A percentile compares a stretch with the other conserved stretches of the same genome.
Evolutionary conservation across 2,329 filamentous ascomycete genomes (phyloP).

Genomic region (Fusarium globosum): DNA sequence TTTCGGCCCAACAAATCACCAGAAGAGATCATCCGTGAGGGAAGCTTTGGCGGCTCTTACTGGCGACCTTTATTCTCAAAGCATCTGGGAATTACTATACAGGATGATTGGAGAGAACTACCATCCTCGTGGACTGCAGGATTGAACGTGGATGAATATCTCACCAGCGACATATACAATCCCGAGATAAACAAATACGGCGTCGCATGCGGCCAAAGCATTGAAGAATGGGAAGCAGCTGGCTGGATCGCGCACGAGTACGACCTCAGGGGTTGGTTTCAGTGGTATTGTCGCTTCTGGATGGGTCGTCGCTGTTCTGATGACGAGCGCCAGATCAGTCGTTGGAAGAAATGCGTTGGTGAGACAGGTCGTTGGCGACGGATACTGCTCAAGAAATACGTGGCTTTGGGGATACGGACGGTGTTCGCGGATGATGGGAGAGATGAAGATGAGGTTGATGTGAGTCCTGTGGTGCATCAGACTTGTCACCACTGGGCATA

Average conservation of each 20-base stretch:
- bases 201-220: slow-evolving; percentile 17
- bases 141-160: slow-evolving; percentile 1
- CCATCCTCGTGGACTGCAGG: slow-evolving; percentile 7
- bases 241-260: slow-evolving; percentile 22
- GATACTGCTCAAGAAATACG: slow-evolving; percentile 12
- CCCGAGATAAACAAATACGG: slow-evolving; percentile 26
- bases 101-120: slow-evolving; percentile 13
- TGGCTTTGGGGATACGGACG: slow-evolving; percentile 14
- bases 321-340: slow-evolving; percentile 24
- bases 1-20: slow-evolving; percentile 23
- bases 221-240: slow-evolving; percentile 27
- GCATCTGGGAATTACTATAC: neutral
- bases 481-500: slow-evolving; percentile 26
- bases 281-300: slow-evolving; percentile 23
- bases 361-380: slow-evolving; percentile 22
- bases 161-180: neutral
- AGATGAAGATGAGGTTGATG: neutral
- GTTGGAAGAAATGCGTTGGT: slow-evolving; percentile 25
- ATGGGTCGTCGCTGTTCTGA: slow-evolving; percentile 18
- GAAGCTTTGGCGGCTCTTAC: slow-evolving; percentile 24
- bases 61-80: slow-evolving; percentile 14
- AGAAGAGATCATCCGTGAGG: slow-evolving; percentile 16
- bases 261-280: slow-evolving; percentile 18
- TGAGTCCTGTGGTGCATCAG: slow-evolving; percentile 24
- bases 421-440: slow-evolving; percentile 14